Base-by-base conservation (phyloP, 192 early-diverging fungal species). In the Backusella luteola region DNA sequence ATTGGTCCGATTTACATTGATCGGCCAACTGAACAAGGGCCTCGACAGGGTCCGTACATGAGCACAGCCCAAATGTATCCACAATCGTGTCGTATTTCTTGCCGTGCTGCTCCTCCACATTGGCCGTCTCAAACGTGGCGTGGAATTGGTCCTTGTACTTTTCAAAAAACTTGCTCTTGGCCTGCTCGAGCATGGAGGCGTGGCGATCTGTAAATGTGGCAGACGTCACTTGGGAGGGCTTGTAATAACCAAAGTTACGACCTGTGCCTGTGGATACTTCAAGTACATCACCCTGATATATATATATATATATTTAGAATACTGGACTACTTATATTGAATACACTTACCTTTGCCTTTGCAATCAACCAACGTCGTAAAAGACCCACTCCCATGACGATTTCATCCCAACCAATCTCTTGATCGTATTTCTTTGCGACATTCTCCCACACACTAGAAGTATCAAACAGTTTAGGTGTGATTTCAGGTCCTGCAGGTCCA, bases 1-100 rank as follows among this genome's bases (percentile, higher is more conserved):
- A 76, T 72, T 83, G 42, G 49, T 71, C 34, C 52, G 78, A 74
- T 69, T 85, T 72, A 81, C 79, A 71, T 78, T 80, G 69, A 56
- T 77, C 83, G 81, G 86, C 78, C 85, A 90, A 21, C 29, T 67
- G 68, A n/a, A 84, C 66, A 52, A 93, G 71, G 0, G 87, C 84
- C 34, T 73, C 73, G 0, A 86, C 84, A 4, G 92, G 92, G 73
- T 91, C 87, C 0, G 38, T 12, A 59, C 82, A 85, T 11, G 88
- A 90, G 74, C 92, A 93, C 4, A 93, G 66, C 4, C 91, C 91
- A 78, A 93, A 91, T 1, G 91, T 91, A 73, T 90, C 85, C 7
- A 93, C 79, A 34, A 93, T 88, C 2, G 89, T 89, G 74, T 93
- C 92, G 72, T 84, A 92, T 11, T 49, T 53, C 34, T 77, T 76